phyloP scores from a whole-genome alignment of 2,329 filamentous ascomycete species.

The Calonectria pteridis region DNA sequence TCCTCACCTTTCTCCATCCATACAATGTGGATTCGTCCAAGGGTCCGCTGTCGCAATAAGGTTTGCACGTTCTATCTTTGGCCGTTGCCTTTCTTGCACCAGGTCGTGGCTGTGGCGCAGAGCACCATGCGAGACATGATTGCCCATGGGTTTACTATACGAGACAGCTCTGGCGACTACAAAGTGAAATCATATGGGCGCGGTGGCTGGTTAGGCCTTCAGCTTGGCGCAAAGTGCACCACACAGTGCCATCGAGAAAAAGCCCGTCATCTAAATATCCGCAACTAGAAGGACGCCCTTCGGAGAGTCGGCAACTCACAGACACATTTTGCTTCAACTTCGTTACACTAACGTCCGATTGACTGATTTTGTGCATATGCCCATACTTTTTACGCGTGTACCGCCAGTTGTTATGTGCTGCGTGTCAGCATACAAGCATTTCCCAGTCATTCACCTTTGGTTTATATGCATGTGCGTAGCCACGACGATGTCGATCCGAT shows the following conservation, averaged over 20 bases:
- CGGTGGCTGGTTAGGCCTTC: neutral
- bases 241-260: neutral
- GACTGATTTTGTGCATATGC: neutral
- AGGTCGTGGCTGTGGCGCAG: neutral
- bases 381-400: neutral
- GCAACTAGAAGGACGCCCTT: slow-evolving; percentile 11
- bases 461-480: neutral
- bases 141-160: neutral
- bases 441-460: neutral
- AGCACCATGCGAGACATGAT: neutral
- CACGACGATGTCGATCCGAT: neutral
- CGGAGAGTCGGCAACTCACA: neutral
- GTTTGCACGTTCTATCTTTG: slow-evolving; percentile 12
- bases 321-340: neutral
- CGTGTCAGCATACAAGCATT: neutral
- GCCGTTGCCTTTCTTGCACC: neutral
- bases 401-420: neutral
- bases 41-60: neutral
- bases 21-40: neutral
- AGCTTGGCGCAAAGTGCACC: neutral
- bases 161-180: neutral
- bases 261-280: neutral
- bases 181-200: neutral
- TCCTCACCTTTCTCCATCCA: neutral
- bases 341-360: neutral